Conservation (phyloP, 164 flowering plant species). For the Chloranthus sessilifolius region DNA sequence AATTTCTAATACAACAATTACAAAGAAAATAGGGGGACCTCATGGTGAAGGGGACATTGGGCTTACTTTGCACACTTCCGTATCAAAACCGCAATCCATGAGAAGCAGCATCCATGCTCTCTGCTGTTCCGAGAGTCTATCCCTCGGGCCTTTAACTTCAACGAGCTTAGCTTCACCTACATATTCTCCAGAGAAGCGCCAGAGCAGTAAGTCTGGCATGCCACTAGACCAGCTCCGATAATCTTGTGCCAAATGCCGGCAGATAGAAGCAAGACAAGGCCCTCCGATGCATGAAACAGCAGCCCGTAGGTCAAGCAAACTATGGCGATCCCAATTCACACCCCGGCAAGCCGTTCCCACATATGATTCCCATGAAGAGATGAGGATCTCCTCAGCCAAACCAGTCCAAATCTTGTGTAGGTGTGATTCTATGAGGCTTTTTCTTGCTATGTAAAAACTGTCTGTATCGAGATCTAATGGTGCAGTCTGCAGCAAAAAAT, state of each 20-base stretch:
- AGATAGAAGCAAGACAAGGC: conserved; percentile 60
- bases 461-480: conserved; percentile 84
- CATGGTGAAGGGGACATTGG: conserved; percentile 19
- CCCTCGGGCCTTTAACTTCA: conserved; percentile 89
- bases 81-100: conserved; percentile 77
- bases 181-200: conserved; percentile 71
- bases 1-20: neutral
- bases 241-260: conserved; percentile 78
- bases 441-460: conserved; percentile 56
- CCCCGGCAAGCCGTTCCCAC: conserved; percentile 71
- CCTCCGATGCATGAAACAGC: conserved; percentile 78
- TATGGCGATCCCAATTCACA: conserved; percentile 71
- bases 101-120: conserved; percentile 79
- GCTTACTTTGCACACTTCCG: conserved; percentile 80
- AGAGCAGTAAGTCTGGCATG: conserved; percentile 88
- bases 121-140: conserved; percentile 92
- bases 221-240: conserved; percentile 92
- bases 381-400: conserved; percentile 75
- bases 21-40: neutral
- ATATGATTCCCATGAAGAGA: conserved; percentile 75
- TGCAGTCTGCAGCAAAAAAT: conserved; percentile 54
- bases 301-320: conserved; percentile 67
- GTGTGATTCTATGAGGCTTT: conserved; percentile 56
- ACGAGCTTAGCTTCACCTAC: conserved; percentile 93
- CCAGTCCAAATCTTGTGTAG: conserved; percentile 51